Evolutionary conservation across 2,329 filamentous ascomycete species (phyloP).

Genomic region (Hypoxylon sp.): DNA sequence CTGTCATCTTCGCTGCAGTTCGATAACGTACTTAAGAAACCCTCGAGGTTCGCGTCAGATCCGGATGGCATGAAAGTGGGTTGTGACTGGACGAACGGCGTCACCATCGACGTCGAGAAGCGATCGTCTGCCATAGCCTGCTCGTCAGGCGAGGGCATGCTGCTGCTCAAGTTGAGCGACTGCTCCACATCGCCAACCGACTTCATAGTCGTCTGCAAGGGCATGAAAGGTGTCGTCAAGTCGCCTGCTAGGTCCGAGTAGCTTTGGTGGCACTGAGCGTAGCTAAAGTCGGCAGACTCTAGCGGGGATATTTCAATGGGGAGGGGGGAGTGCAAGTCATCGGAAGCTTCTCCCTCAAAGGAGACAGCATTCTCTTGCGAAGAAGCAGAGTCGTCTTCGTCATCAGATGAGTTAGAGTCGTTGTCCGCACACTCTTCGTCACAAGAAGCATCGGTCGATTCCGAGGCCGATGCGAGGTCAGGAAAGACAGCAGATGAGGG

Average conservation of each 20-base stretch:
- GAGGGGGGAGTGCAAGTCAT: slow-evolving; percentile 39
- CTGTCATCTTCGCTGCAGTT: background rate
- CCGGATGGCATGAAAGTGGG: slow-evolving; percentile 28
- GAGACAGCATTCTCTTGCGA: slow-evolving; percentile 17
- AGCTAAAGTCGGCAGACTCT: slow-evolving; percentile 28
- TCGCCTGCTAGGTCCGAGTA: slow-evolving; percentile 29
- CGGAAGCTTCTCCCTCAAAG: slow-evolving; percentile 23
- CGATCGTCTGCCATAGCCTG: slow-evolving; percentile 28
- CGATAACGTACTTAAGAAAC: background rate
- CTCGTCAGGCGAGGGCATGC: slow-evolving; percentile 37
- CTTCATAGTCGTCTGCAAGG: slow-evolving; percentile 11
- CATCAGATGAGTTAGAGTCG: slow-evolving; percentile 19
- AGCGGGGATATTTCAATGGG: slow-evolving; percentile 34
- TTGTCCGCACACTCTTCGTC: slow-evolving; percentile 34
- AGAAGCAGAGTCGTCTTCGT: slow-evolving; percentile 25
- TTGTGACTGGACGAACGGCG: slow-evolving; percentile 37
- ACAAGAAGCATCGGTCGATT: slow-evolving; percentile 25
- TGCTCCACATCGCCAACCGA: slow-evolving; percentile 6
- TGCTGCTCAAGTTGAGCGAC: slow-evolving; percentile 15
- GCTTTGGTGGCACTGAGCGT: slow-evolving; percentile 19
- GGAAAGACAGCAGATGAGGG: slow-evolving; percentile 50
- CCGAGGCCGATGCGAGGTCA: slow-evolving; percentile 36
- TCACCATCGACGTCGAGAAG: slow-evolving; percentile 28
- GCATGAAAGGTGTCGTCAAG: slow-evolving; percentile 28
- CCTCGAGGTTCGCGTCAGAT: slow-evolving; percentile 29